Evolutionary conservation across 352 stramenopile species (phyloP).

Genomic region (Phytopythium cucurbitacearum): DNA sequence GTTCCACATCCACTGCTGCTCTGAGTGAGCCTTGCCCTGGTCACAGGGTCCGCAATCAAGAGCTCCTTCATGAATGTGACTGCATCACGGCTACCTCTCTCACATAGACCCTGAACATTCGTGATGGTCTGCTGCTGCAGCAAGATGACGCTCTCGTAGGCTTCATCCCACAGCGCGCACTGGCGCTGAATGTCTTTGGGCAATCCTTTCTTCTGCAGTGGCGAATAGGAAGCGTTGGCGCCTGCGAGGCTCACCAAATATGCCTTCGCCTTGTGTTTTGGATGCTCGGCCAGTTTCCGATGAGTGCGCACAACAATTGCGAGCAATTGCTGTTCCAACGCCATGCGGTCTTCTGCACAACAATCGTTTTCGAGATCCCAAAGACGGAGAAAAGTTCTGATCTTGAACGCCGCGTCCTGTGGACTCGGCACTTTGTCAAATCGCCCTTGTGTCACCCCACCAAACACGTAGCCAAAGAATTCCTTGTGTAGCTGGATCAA

Average conservation of each 20-base stretch:
- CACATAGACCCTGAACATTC: slow-evolving; percentile 48
- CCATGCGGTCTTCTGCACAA: slow-evolving; percentile 19
- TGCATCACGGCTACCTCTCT: slow-evolving; percentile 35
- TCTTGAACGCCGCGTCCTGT: slow-evolving; percentile 31
- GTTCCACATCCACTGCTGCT: background rate
- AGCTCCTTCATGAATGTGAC: slow-evolving; percentile 50
- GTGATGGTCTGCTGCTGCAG: slow-evolving; percentile 77
- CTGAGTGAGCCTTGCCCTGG: background rate
- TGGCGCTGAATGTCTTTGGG: slow-evolving; percentile 26
- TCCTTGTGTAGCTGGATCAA: slow-evolving; percentile 50
- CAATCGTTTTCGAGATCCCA: slow-evolving; percentile 47
- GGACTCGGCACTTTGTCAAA: slow-evolving; percentile 60
- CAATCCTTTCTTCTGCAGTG: slow-evolving; percentile 8
- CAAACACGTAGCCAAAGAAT: slow-evolving; percentile 51
- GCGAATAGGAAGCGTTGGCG: slow-evolving; percentile 10
- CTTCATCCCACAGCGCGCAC: slow-evolving; percentile 59
- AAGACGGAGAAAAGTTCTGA: slow-evolving; percentile 34
- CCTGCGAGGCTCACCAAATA: slow-evolving; percentile 59
- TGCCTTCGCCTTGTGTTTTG: slow-evolving; percentile 59
- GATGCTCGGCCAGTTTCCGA: slow-evolving; percentile 48
- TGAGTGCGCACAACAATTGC: slow-evolving; percentile 56
- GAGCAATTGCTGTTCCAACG: slow-evolving; percentile 59
- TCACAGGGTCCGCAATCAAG: slow-evolving; percentile 33
- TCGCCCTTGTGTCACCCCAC: slow-evolving; percentile 20
- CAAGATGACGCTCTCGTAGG: slow-evolving; percentile 64